Evolutionary conservation across 805 yeast genomes (phyloP), one percentile per base, ranked within the genome.

Genomic region (Lipomyces spencermartinsiae): DNA sequence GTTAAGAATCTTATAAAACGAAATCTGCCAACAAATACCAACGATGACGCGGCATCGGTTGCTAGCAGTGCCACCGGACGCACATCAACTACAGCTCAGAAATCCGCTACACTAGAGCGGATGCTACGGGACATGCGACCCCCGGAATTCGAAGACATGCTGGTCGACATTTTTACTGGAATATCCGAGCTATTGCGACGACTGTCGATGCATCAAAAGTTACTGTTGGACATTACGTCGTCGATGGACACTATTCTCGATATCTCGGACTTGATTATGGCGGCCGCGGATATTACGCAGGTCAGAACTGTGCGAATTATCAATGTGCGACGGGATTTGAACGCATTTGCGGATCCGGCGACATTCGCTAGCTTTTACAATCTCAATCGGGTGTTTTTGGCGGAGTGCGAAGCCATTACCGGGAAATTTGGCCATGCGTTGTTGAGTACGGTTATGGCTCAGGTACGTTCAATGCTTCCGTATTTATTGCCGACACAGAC

Each of bases 331-430:
- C 86, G 89, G 75, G 92, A 89, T 56, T 86, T 90, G 70, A 87
- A 86, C 14, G 85, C 91, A 0, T 83, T 82, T 53, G 77, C 88
- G 29, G 78, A 89, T 2, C 81, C 86, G 8, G 83, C 84, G n/a
- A 85, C 83, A 71, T 93, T 93, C 78, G 74, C 91, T 59, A 81
- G 87, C 67, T 83, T 92, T 62, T 92, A 87, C 77, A 82, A 89
- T 2, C 80, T 90, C 14, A 86, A 88, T 65, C 85, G 89, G 0
- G 82, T 89, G 29, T 93, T 93, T 76, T 81, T 93, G 55, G 86
- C 85, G 59, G 97, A 92, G 75, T 91, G 97, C 77, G 98, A 95
- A 77, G 82, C 87, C 14, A 85, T 93, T 4, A 87, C 92, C 4
- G 97, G 97, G 0, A 86, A 84, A 65, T 83, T 85, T 7, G 77